Percentiles rank a stretch among this genome's conserved stretches.
Conservation (phyloP, 2,329 filamentous ascomycete genomes). For the Colletotrichum euphorbiae region DNA sequence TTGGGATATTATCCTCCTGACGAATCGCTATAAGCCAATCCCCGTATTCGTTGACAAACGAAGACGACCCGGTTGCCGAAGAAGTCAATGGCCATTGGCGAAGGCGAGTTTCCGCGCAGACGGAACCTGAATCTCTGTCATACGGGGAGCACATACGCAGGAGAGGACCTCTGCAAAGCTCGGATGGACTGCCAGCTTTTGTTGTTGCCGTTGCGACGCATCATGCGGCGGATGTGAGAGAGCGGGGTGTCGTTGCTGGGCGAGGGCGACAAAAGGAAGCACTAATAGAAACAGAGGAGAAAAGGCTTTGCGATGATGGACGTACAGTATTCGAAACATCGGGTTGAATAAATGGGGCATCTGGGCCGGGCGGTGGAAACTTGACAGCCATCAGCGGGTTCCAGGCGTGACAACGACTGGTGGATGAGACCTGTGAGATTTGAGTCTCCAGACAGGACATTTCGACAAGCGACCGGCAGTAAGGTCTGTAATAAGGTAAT, state of each 20-base stretch:
- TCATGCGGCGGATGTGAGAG: slow-evolving; percentile 11
- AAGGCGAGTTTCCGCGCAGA: neutral
- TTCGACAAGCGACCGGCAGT: slow-evolving; percentile 3
- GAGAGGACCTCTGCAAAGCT: neutral
- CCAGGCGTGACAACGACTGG: slow-evolving; percentile 2
- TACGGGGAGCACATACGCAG: neutral
- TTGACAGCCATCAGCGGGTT: slow-evolving; percentile 8
- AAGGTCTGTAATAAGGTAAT: slow-evolving; percentile 7
- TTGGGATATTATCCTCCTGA: slow-evolving; percentile 33
- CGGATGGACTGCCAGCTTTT: slow-evolving; percentile 18
- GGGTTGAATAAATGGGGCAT: slow-evolving; percentile 25
- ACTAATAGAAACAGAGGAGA: slow-evolving; percentile 9
- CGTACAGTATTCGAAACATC: slow-evolving; percentile 30
- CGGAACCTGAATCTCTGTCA: neutral
- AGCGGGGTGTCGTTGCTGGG: slow-evolving; percentile 22
- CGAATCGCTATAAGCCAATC: slow-evolving; percentile 16
- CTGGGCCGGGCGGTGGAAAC: slow-evolving; percentile 30
- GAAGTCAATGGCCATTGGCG: neutral
- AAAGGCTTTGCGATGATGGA: slow-evolving; percentile 17
- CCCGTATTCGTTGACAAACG: slow-evolving; percentile 21
- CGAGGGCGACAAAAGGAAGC: neutral
- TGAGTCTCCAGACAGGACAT: slow-evolving; percentile 13
- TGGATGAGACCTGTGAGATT: slow-evolving; percentile 10
- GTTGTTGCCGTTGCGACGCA: slow-evolving; percentile 12
- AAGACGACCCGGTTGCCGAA: slow-evolving; percentile 1